Evolutionary conservation across 345 rosid species (phyloP).

Genomic region (Psidium friedrichsthalianum): DNA sequence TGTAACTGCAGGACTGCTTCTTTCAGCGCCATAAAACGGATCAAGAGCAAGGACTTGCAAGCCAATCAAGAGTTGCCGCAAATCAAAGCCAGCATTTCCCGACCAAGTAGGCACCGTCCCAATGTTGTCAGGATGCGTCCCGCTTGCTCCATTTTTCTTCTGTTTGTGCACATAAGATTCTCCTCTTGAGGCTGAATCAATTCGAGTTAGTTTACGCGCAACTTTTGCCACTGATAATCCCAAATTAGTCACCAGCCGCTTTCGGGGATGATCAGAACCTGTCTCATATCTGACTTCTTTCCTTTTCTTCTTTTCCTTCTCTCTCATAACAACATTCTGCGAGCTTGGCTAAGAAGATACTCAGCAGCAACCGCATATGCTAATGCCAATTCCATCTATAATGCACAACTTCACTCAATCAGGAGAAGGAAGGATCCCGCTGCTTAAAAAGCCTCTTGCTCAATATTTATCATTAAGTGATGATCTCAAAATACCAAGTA

Average conservation of each 20-base stretch:
- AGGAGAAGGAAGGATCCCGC: neutral
- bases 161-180: slow-evolving; percentile 12
- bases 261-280: slow-evolving; percentile 33
- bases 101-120: slow-evolving; percentile 10
- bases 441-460: neutral
- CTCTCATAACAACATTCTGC: slow-evolving; percentile 14
- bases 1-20: slow-evolving; percentile 29
- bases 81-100: slow-evolving; percentile 27
- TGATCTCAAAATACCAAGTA: neutral
- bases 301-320: slow-evolving; percentile 53
- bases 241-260: slow-evolving; percentile 26
- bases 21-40: slow-evolving; percentile 53
- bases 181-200: slow-evolving; percentile 18
- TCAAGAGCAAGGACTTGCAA: slow-evolving; percentile 67
- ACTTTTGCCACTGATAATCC: slow-evolving; percentile 6
- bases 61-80: slow-evolving; percentile 47
- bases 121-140: slow-evolving; percentile 1
- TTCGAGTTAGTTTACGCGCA: slow-evolving; percentile 20
- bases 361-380: neutral
- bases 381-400: neutral
- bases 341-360: slow-evolving; percentile 10
- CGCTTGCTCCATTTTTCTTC: slow-evolving; percentile 29
- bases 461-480: neutral
- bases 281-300: slow-evolving; percentile 25
- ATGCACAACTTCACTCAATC: neutral